Evolutionary conservation across 352 stramenopile species (phyloP), one percentile per base, ranked within the genome.

Genomic region (Phytopythium kandeliae): DNA sequence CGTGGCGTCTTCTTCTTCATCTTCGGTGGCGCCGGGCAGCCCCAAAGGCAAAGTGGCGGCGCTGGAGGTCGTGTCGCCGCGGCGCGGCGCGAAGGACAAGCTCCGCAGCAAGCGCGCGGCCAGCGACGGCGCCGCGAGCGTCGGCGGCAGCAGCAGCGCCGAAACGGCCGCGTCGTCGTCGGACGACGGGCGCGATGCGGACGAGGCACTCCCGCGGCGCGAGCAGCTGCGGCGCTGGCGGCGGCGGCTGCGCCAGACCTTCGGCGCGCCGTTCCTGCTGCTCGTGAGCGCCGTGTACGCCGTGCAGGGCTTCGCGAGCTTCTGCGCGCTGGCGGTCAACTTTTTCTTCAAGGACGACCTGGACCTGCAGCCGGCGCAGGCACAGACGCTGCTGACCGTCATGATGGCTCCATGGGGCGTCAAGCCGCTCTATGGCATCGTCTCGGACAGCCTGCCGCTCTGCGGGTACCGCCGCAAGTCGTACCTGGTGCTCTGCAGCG

Each of bases 321-420:
- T 98, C 34, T 95, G 91, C 26, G 67, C 74, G 31, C 64, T 98
- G 13, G 90, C 95, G 21, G 71, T 97, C 60, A 98, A 96, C 37
- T 99, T 98, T 66, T 96, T 98, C 45, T 88, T 99, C 34, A 99
- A 99, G 60, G 95, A 99, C 69, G 87, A 98, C 41, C 71, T 98
- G 31, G 73, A 96, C 55, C 77, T 99, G 25, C 85, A 95, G 53
- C 93, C 95, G 17, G 89, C 94, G 2, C 86, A 98, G 62, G 78
- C 96, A 30, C 89, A 95, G 55, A 95, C 92, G 38, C 75, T 98
- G 19, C 85, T 95, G 54, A 97, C 95, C 28, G 52, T 98, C 17
- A 93, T 98, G 69, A 87, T 91, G 58, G 75, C 98, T 22, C 96
- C 96, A 0, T 99, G 96, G 96, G 96, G 95, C 1, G 89, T 99